phyloP scores from a whole-genome alignment of 2,329 filamentous ascomycete genomes.

The Fusarium abutilonis region DNA sequence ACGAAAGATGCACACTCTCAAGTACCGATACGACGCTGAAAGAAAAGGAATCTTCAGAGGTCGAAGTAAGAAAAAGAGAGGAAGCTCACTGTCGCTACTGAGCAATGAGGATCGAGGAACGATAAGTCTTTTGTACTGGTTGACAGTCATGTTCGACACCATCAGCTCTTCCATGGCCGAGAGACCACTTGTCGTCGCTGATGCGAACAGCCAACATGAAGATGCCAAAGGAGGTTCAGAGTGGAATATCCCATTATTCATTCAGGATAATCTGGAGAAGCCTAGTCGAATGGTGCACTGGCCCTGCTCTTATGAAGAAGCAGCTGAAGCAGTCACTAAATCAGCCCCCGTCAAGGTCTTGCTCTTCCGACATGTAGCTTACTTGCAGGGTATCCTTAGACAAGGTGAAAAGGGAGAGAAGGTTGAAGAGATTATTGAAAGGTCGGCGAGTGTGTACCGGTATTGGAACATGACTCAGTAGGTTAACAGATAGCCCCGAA shows the following conservation, averaged over 20 bases:
- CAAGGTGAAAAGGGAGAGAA: conserved; percentile 47
- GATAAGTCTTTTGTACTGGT: conserved; percentile 65
- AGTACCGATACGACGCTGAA: conserved; percentile 39
- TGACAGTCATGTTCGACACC: conserved; percentile 68
- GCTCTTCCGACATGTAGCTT: conserved; percentile 64
- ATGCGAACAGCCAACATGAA: conserved; percentile 52
- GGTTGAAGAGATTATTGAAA: conserved; percentile 60
- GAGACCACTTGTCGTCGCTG: conserved; percentile 47
- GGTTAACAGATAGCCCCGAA: rapidly evolving
- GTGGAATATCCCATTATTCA: conserved; percentile 20
- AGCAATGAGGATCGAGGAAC: conserved; percentile 51
- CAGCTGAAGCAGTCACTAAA: conserved; percentile 58
- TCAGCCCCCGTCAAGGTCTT: conserved; percentile 67
- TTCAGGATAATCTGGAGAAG: conserved; percentile 23
- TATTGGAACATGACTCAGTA: conserved; percentile 63
- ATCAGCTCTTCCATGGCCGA: conserved; percentile 63
- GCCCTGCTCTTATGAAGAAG: conserved; percentile 63
- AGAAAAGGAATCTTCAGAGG: conserved; percentile 15
- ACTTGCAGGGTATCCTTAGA: conserved; percentile 62
- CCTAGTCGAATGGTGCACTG: conserved; percentile 49
- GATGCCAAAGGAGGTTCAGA: conserved; percentile 15
- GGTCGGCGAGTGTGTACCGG: conserved; percentile 59
- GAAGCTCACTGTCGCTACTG: not conserved
- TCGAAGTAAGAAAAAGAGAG: conserved; percentile 3
- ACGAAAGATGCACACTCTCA: conserved; percentile 39